Evolutionary conservation across 2,329 filamentous ascomycete genomes (phyloP).

Genomic region (Simplicillium sp.): DNA sequence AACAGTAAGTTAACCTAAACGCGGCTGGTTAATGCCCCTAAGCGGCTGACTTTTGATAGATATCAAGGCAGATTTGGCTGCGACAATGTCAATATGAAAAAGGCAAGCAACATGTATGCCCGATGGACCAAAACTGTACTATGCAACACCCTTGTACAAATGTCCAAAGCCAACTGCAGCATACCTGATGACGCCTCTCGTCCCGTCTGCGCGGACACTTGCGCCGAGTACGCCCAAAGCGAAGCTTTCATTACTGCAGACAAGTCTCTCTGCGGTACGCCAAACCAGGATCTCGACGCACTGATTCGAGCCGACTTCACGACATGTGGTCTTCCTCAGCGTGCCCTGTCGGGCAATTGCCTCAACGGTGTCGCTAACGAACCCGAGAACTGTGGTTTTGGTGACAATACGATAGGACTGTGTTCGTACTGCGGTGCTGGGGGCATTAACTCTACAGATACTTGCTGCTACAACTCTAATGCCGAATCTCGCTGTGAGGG

Average conservation of each 20-base stretch:
- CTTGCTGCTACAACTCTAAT: conserved; percentile 80
- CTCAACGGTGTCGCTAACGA: conserved; percentile 73
- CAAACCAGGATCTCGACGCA: conserved; percentile 54
- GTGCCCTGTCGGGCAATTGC: conserved; percentile 67
- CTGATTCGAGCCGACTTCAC: conserved; percentile 90
- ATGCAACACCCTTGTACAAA: conserved; percentile 90
- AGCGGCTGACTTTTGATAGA: conserved; percentile 34
- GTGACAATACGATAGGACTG: conserved; percentile 60
- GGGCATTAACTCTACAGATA: conserved; percentile 86
- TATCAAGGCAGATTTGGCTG: conserved; percentile 79
- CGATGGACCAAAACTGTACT: conserved; percentile 87
- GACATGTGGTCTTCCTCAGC: conserved; percentile 74
- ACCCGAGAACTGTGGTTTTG: conserved; percentile 77
- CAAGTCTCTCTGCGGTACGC: conserved; percentile 58
- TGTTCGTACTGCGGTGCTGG: conserved; percentile 81
- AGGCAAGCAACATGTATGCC: conserved; percentile 78
- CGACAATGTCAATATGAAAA: conserved; percentile 62
- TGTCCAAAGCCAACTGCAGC: conserved; percentile 63
- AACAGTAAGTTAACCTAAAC: conserved; percentile 51
- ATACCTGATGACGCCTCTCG: conserved; percentile 54
- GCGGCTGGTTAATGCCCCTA: no score
- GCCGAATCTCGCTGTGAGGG: conserved; percentile 63
- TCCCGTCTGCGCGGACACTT: conserved; percentile 83
- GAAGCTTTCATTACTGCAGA: conserved; percentile 79
- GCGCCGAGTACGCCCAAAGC: conserved; percentile 77